Base-by-base conservation (phyloP, 352 stramenopile species). In the Phytophthora palmivora region DNA sequence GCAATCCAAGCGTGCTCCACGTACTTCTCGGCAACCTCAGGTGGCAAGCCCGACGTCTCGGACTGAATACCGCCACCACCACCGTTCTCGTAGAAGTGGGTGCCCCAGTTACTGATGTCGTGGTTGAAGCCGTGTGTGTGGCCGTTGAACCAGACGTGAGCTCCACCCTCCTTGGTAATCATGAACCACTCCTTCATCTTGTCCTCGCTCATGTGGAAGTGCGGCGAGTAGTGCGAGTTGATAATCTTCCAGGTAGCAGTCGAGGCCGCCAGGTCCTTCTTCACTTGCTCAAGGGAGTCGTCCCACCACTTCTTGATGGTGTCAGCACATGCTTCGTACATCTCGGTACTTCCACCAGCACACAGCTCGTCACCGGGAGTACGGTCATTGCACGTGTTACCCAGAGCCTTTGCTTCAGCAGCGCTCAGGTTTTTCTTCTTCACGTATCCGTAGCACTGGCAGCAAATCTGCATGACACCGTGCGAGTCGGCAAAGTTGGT, bases 181-280 rank as follows among this genome's bases (percentile, higher is more conserved):
- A 82, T 71, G 69, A 92, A 96, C 87, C 87, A 96, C 50, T 86
- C 76, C 69, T 94, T 91, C 85, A 96, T 94, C 78, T 92, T 93
- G 59, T 90, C 79, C 43, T 89, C 81, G 53, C 72, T 91, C 87
- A 96, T 96, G 77, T 96, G 87, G 58, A 93, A 93, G 66, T 94
- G 85, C 19, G 88, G 86, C 48, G 86, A 96, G 77, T 96, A 96
- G 74, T 96, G 88, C 67, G 88, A 94, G 74, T 95, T 96, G 45
- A 96, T 79, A 46, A 95, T 72, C 78, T 95, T 96, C 80, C 84
- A 96, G 9, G 83, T 92, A 14, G 88, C 86, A 37, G 47, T 95
- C 0, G 88, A 96, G 3, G 65, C 63, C 53, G 71, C 70, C 5
- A 96, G 55, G 46, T 96, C 88, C 58, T 81, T 81, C 62, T 91